Conservation (phyloP, 2,329 filamentous ascomycete species). For the Leptographium procerum region DNA sequence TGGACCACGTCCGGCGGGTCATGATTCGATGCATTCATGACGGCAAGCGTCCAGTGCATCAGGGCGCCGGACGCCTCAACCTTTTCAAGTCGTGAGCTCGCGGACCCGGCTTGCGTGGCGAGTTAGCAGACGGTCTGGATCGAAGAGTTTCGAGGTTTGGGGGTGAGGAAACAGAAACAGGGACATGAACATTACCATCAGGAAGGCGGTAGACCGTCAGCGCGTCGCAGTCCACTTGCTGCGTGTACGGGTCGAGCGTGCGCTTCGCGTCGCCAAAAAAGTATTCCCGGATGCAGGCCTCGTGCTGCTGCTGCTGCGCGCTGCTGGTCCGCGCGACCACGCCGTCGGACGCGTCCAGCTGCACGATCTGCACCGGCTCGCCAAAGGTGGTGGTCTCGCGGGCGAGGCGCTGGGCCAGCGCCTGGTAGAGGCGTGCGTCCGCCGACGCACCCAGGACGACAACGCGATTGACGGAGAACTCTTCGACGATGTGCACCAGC, state of each 20-base stretch:
- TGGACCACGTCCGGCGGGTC: constrained; percentile 63
- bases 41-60: constrained; percentile 71
- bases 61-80: constrained; percentile 56
- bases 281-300: constrained; percentile 76
- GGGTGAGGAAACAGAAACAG: neutral
- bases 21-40: constrained; percentile 64
- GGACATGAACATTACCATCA: constrained; percentile 35
- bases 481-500: constrained; percentile 61
- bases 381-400: constrained; percentile 42
- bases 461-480: constrained; percentile 64
- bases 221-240: constrained; percentile 67
- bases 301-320: constrained; percentile 63
- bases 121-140: constrained; percentile 14
- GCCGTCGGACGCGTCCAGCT: constrained; percentile 75
- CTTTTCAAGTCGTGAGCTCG: constrained; percentile 38
- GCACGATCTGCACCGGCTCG: constrained; percentile 63
- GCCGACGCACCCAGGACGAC: constrained; percentile 78
- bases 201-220: constrained; percentile 62
- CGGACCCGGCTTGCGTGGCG: neutral
- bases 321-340: constrained; percentile 63
- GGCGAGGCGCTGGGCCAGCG: constrained; percentile 60
- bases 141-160: constrained; percentile 7
- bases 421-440: constrained; percentile 51
- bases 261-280: constrained; percentile 78
- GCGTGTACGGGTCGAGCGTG: constrained; percentile 76